phyloP scores from a whole-genome alignment of 768 basidiomycete genomes.

The Scleroderma citrinum region DNA sequence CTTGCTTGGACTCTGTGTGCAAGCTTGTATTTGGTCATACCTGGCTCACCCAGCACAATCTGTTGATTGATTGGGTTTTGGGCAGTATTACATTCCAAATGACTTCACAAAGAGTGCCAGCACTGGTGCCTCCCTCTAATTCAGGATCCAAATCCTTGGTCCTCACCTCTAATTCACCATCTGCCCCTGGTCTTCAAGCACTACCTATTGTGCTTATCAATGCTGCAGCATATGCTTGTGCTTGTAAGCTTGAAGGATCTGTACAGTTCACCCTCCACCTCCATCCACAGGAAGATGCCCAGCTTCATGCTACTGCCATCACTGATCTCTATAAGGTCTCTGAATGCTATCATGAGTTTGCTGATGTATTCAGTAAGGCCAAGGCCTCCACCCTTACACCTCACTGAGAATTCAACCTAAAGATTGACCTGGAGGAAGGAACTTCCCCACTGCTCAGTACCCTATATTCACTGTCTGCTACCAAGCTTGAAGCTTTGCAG shows the following conservation, averaged over 20 bases:
- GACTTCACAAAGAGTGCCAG: not conserved
- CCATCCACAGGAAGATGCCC: not conserved
- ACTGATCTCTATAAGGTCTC: not conserved
- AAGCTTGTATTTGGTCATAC: not conserved
- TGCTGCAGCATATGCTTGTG: not conserved
- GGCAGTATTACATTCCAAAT: not conserved
- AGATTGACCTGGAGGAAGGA: not conserved
- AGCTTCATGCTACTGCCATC: not conserved
- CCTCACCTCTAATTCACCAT: not conserved
- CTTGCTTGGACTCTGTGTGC: constrained; percentile 2
- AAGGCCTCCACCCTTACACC: not conserved
- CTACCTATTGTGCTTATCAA: not conserved
- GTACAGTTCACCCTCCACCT: not conserved
- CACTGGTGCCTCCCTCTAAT: not conserved
- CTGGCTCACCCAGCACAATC: not conserved
- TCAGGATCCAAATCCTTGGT: not conserved
- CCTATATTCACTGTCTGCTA: not conserved
- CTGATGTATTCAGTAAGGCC: constrained; percentile 11
- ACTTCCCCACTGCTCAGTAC: not conserved
- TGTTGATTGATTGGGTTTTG: not conserved
- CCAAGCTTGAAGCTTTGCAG: constrained; percentile 28
- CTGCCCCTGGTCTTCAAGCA: not conserved
- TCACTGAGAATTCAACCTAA: not conserved
- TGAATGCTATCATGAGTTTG: constrained; percentile 11
- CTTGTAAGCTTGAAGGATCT: not conserved